phyloP scores from a whole-genome alignment of 805 yeast species.

The Candida vartiovaarae region DNA sequence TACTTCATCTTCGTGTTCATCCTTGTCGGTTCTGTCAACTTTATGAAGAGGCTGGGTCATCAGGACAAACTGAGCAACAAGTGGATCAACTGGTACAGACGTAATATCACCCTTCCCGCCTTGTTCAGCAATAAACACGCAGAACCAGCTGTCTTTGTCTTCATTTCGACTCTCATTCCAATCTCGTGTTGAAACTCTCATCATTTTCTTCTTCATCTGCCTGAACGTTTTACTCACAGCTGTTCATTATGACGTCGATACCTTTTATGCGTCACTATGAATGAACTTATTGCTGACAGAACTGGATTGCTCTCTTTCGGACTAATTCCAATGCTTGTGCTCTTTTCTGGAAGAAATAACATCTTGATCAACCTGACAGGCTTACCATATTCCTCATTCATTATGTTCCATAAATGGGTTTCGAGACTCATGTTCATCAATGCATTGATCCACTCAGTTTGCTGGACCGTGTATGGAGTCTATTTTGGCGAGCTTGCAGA shows the following conservation, averaged over 20 bases:
- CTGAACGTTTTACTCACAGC: slow-evolving; percentile 11
- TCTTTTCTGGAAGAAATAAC: slow-evolving; percentile 70
- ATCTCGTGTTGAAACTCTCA: slow-evolving; percentile 21
- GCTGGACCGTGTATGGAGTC: slow-evolving; percentile 12
- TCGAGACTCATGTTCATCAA: slow-evolving; percentile 34
- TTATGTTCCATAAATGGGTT: slow-evolving; percentile 59
- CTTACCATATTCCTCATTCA: slow-evolving; percentile 54
- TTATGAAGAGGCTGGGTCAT: slow-evolving; percentile 20
- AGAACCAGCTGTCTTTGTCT: background rate
- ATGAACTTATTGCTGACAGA: slow-evolving; percentile 15
- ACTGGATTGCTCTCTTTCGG: slow-evolving; percentile 25
- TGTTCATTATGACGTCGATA: slow-evolving; percentile 8
- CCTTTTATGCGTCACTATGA: background rate
- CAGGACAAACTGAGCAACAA: slow-evolving; percentile 8
- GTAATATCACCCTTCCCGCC: slow-evolving; percentile 17
- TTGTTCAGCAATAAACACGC: slow-evolving; percentile 15
- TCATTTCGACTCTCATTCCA: slow-evolving; percentile 15
- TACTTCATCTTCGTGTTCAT: slow-evolving; percentile 36
- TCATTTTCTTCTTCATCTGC: slow-evolving; percentile 29
- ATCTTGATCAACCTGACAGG: slow-evolving; percentile 54
- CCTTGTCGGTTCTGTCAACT: slow-evolving; percentile 27
- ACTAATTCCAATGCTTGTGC: slow-evolving; percentile 44
- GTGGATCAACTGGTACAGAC: slow-evolving; percentile 14
- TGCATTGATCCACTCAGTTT: slow-evolving; percentile 16
- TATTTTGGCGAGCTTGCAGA: slow-evolving; percentile 1